These are phyloP conservation scores for Blastobotrys arbuscula DNA, from an alignment of 1,139 yeast genomes.

Conservation along the genomic window DNA sequence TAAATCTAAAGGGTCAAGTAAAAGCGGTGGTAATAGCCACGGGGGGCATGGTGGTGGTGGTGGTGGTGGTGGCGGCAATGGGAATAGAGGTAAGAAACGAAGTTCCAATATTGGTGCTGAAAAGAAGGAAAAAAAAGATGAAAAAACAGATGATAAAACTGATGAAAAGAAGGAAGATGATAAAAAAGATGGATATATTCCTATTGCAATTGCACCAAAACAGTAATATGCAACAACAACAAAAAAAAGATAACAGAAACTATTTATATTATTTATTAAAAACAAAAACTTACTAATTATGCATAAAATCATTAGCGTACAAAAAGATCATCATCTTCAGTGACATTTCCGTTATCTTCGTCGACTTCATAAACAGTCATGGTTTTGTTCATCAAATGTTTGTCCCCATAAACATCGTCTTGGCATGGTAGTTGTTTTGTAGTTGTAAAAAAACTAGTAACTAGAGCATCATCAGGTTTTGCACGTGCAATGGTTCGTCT, in stretches of 20 bases:
- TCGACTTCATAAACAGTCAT: not conserved
- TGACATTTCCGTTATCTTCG: not conserved
- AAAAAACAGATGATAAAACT: not conserved
- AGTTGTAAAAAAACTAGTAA: not conserved
- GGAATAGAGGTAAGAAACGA: not conserved
- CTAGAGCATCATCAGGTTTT: not conserved
- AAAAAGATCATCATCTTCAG: not conserved
- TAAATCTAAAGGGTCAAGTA: not conserved
- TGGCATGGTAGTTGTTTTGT: not conserved
- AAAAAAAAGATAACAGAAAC: not conserved
- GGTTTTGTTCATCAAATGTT: not conserved
- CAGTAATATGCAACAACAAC: not conserved
- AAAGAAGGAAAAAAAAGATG: not conserved
- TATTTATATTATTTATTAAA: too few relatives aligned
- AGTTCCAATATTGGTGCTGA: not conserved
- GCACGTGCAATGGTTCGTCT: not conserved
- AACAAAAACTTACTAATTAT: not conserved
- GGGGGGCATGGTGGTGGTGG: not conserved
- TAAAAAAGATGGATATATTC: not conserved
- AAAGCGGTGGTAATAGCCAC: not conserved
- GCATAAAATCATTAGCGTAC: not conserved
- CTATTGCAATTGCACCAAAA: conserved; percentile 2
- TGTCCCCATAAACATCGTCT: not conserved
- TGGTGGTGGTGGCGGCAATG: not conserved
- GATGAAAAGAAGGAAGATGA: too few relatives aligned